Conservation (phyloP, 75 land plant species). For the Gnetum montanum region DNA sequence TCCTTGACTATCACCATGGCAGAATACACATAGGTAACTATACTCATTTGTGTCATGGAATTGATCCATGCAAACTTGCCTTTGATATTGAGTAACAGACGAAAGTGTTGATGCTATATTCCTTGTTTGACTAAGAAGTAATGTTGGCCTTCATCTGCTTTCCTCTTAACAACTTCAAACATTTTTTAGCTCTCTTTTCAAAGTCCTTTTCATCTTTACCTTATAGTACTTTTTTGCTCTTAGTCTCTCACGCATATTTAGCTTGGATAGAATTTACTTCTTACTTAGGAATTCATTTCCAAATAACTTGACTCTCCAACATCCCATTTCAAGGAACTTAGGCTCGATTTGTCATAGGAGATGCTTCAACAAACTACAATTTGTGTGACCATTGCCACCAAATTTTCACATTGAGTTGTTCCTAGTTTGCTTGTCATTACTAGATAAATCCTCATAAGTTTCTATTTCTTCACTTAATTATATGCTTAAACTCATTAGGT, state of each 20-base stretch:
- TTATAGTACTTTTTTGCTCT: slow-evolving; percentile 12
- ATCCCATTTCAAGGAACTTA: neutral
- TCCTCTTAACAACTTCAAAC: slow-evolving; percentile 5
- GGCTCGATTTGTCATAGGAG: neutral
- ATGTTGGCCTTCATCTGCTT: slow-evolving; percentile 10
- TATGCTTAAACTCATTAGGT: neutral
- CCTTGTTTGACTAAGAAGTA: slow-evolving; percentile 5
- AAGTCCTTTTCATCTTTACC: slow-evolving; percentile 16
- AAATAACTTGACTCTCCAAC: neutral
- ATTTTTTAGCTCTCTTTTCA: slow-evolving; percentile 21
- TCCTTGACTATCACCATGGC: neutral
- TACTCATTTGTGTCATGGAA: neutral
- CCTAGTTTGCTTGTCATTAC: neutral
- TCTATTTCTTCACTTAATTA: neutral
- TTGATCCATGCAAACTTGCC: neutral
- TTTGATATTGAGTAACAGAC: neutral
- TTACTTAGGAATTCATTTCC: neutral
- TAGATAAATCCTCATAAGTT: neutral
- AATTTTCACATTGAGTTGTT: neutral
- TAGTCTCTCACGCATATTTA: neutral
- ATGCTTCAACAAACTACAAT: neutral
- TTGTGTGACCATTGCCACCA: neutral
- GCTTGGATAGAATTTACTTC: neutral
- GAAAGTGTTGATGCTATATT: neutral
- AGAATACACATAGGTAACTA: neutral